These are phyloP conservation scores for Globisporangium iwayamae DNA, from an alignment of 352 stramenopile species.

Conservation along the genomic window DNA sequence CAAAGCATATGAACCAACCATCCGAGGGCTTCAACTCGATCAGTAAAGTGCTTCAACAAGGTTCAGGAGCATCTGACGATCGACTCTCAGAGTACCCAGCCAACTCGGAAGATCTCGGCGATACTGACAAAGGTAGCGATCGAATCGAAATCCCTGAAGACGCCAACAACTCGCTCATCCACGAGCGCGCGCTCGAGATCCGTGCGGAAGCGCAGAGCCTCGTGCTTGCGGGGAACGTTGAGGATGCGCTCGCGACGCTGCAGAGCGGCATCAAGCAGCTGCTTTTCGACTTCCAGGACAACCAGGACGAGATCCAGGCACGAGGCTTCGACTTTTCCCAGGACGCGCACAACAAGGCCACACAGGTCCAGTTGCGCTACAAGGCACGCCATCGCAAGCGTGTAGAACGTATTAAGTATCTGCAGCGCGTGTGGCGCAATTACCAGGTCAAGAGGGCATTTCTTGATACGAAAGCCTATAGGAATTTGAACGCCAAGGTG, in stretches of 20 bases:
- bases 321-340: conserved; percentile 45
- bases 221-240: conserved; percentile 21
- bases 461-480: conserved; percentile 17
- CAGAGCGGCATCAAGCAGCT: conserved; percentile 44
- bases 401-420: conserved; percentile 18
- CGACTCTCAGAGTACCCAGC: not conserved
- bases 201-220: conserved; percentile 17
- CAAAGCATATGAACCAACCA: not conserved
- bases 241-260: conserved; percentile 39
- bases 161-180: conserved; percentile 1
- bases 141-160: not conserved
- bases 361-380: conserved; percentile 35
- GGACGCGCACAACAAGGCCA: conserved; percentile 31
- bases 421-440: conserved; percentile 39
- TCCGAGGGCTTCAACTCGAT: not conserved
- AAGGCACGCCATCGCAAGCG: conserved; percentile 26
- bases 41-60: not conserved
- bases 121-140: not conserved
- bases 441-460: conserved; percentile 16
- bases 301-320: conserved; percentile 24
- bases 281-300: conserved; percentile 35
- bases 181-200: conserved; percentile 22
- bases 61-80: not conserved
- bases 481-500: conserved; percentile 17
- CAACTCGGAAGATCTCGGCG: not conserved